Percentiles rank a stretch among this genome's conserved stretches.
Evolutionary conservation across 1,139 yeast genomes (phyloP).

Genomic region (Geotrichum cucujoidarum): DNA sequence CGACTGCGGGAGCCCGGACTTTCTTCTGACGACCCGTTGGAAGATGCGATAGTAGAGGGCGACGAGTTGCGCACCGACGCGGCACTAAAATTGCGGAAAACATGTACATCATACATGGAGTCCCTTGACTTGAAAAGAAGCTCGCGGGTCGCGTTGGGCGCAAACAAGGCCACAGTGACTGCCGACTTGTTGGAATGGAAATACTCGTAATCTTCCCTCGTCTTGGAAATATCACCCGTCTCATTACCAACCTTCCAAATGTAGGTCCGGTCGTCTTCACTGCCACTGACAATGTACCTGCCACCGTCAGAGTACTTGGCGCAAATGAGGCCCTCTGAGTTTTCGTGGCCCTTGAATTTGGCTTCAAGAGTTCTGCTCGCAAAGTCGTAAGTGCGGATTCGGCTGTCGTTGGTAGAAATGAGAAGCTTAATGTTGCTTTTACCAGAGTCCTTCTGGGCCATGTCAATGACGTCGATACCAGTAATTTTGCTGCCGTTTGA

Average conservation of each 20-base stretch:
- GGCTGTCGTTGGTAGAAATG: slow-evolving; percentile 71
- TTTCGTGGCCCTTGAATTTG: slow-evolving; percentile 68
- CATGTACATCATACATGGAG: slow-evolving; percentile 61
- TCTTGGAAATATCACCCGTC: slow-evolving; percentile 21
- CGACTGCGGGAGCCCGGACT: neutral
- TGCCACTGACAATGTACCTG: slow-evolving; percentile 41
- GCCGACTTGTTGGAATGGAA: slow-evolving; percentile 74
- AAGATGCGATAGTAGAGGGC: neutral
- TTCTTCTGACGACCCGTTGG: neutral
- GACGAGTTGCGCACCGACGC: neutral
- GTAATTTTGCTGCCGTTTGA: slow-evolving; percentile 36
- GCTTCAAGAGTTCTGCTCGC: slow-evolving; percentile 55
- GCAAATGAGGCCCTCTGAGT: slow-evolving; percentile 63
- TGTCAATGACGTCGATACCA: slow-evolving; percentile 31
- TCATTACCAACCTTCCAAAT: slow-evolving; percentile 47
- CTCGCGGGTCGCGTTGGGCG: slow-evolving; percentile 67
- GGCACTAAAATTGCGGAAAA: slow-evolving; percentile 2
- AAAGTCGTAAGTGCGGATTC: slow-evolving; percentile 60
- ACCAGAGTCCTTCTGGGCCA: slow-evolving; percentile 20
- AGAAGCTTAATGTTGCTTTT: slow-evolving; percentile 24
- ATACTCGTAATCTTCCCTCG: slow-evolving; percentile 43
- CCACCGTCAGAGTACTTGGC: slow-evolving; percentile 61
- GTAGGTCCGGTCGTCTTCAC: slow-evolving; percentile 50
- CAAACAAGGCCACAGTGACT: slow-evolving; percentile 73
- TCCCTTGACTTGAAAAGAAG: slow-evolving; percentile 71